Base-by-base conservation (phyloP, 805 yeast species). In the Saccharomycopsis schoenii region DNA sequence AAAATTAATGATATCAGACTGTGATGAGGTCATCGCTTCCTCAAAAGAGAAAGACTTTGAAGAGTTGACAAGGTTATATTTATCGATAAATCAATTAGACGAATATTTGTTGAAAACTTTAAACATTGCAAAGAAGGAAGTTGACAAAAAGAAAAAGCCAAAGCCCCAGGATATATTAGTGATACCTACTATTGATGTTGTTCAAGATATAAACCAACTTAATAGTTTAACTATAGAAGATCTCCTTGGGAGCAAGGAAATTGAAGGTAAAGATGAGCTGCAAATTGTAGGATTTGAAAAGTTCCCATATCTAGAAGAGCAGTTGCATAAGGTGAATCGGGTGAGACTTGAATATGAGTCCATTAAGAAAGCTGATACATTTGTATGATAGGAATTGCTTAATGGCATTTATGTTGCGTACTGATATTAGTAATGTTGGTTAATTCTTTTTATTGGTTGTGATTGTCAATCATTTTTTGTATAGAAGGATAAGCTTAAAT, bases 341-440 rank as follows among this genome's bases (percentile, higher is more conserved):
- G 51, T 62, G 24, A 34, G 63, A 34, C 52, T 62, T n/a, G 65
- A 61, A 43, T 62, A 55, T 56, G 41, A 58, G 52, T 42, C 63
- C 4, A 58, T 62, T n/a, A 47, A 47, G 15, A 47, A 47, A 47
- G 6, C 52, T 21, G 52, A 29, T 43, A 34, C 52, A 11, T 47
- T 47, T 47, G 34, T 47, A 2, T 6, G 21, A 24, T 24, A 47
- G 12, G 11, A 17, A 42, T 42, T 25, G 10, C 10, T 37, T 37
- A 37, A 9, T 37, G 4, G 12, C 4, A 37, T 5, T 37, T 37
- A 12, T 37, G 4, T 37, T 37, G 12, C 10, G 12, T 29, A 29
- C 3, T 29, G 41, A 5, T 12, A 12, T 37, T 4, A 37, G 4
- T 37, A 12, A n/a, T n/a, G n/a, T n/a, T n/a, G n/a, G 41, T 37